These are phyloP conservation scores for Cyclotella choctawhatcheeana DNA, from an alignment of 108 stramenopile species.

Conservation along the genomic window DNA sequence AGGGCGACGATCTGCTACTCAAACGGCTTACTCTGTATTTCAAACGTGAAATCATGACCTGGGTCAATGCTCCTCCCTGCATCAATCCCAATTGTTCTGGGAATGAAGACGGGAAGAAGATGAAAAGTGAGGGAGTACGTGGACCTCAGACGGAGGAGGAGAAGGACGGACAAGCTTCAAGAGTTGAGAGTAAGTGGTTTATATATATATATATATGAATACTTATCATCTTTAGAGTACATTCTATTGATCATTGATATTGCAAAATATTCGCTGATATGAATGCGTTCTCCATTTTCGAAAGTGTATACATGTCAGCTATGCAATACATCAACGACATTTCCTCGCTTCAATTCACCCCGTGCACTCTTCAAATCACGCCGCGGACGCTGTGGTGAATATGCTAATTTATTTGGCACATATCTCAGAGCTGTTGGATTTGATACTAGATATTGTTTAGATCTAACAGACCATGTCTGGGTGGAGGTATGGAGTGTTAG, in stretches of 20 bases:
- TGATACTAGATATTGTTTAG: slow-evolving; percentile 92
- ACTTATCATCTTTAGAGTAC: no score
- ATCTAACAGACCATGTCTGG: slow-evolving; percentile 99
- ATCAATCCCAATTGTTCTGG: slow-evolving; percentile 40
- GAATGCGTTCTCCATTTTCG: no score
- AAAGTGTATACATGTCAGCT: slow-evolving; percentile 67
- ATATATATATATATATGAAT: neutral
- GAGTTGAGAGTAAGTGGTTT: slow-evolving; percentile 67
- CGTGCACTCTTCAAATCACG: slow-evolving; percentile 80
- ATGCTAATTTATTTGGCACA: slow-evolving; percentile 95
- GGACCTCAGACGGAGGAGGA: slow-evolving; percentile 72
- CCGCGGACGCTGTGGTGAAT: slow-evolving; percentile 96
- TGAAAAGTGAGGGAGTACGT: slow-evolving; percentile 43
- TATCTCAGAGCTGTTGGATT: slow-evolving; percentile 87
- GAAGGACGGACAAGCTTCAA: slow-evolving; percentile 53
- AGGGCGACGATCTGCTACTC: slow-evolving; percentile 67
- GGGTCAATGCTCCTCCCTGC: slow-evolving; percentile 84
- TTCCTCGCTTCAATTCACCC: slow-evolving; percentile 93
- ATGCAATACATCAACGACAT: slow-evolving; percentile 82
- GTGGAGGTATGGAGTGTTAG: slow-evolving; percentile 80
- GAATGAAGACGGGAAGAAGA: slow-evolving; percentile 57
- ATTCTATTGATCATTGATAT: neutral
- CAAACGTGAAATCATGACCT: slow-evolving; percentile 71
- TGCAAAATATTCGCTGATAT: neutral
- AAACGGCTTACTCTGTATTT: slow-evolving; percentile 81